Conservation (phyloP, 2,329 filamentous ascomycete genomes). For the Aspergillus melleus region DNA sequence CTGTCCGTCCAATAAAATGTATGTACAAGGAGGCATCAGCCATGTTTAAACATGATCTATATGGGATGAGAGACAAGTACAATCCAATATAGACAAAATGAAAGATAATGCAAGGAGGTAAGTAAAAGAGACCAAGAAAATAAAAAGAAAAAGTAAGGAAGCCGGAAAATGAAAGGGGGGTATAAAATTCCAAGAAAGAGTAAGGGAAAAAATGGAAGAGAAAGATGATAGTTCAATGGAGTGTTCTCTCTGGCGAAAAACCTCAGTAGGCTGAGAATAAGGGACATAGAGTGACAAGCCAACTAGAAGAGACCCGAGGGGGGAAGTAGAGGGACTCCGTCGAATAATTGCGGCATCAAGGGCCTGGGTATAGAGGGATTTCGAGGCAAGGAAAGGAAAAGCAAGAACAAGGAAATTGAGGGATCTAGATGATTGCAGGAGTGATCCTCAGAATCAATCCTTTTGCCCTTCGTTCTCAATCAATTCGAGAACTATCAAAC, state of each 20-base stretch:
- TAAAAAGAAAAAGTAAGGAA: not conserved
- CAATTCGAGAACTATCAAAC: constrained; percentile 89
- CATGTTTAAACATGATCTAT: not conserved
- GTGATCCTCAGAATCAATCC: constrained; percentile 37
- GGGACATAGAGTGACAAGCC: not conserved
- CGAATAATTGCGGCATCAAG: too few species aligned
- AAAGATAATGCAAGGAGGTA: not conserved
- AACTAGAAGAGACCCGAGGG: not conserved
- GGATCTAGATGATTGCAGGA: not conserved
- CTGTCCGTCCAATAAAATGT: not conserved
- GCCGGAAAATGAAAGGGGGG: not conserved
- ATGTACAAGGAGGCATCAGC: not conserved
- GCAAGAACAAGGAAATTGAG: not conserved
- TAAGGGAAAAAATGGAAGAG: not conserved
- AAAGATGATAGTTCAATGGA: not conserved
- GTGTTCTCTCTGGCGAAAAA: too few species aligned
- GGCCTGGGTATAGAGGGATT: not conserved
- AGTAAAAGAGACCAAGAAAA: not conserved
- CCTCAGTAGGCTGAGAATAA: not conserved
- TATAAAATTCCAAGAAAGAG: not conserved
- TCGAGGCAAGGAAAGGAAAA: not conserved
- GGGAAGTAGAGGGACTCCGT: not conserved
- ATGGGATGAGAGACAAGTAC: not conserved
- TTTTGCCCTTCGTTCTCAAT: constrained; percentile 84
- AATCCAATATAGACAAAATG: not conserved